Percentiles rank a stretch among this genome's conserved stretches.
phyloP scores from a whole-genome alignment of 1,139 yeast species.

The Yarrowia galli region DNA sequence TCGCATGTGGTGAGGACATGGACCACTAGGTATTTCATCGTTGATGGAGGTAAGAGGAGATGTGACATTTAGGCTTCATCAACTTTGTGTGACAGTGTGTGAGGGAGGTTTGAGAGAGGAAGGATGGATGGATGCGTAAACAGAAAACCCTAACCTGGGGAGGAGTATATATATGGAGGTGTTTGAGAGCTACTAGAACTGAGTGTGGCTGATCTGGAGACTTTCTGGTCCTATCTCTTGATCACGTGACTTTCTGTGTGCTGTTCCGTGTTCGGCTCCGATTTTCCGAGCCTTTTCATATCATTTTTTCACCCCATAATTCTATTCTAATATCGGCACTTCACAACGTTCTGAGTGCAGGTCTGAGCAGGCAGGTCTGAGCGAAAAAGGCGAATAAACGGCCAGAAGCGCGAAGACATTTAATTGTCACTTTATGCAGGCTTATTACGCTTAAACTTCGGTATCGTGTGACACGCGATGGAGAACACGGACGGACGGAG shows the following conservation, averaged over 20 bases:
- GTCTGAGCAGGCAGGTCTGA: not conserved
- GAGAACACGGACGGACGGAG: not conserved
- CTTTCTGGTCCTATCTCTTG: no score
- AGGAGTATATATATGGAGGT: not conserved
- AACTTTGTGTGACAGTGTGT: not conserved
- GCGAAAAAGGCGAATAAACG: constrained; percentile 27
- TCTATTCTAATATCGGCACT: not conserved
- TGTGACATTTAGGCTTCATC: not conserved
- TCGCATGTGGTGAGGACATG: constrained; percentile 74
- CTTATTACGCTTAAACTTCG: not conserved
- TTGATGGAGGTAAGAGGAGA: not conserved
- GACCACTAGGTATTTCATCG: constrained; percentile 59
- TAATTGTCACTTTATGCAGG: not conserved
- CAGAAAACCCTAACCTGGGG: constrained; percentile 5
- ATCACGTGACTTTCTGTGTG: no score
- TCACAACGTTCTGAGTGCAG: not conserved
- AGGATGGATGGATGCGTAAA: no score
- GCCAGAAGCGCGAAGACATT: constrained; percentile 1
- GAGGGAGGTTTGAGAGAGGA: no score
- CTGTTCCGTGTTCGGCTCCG: no score
- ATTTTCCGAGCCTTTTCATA: not conserved
- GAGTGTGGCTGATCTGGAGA: no score
- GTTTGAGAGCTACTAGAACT: no score
- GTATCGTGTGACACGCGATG: constrained; percentile 1
- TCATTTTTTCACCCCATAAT: not conserved